These are phyloP conservation scores for Leptographium procerum DNA, from an alignment of 2,329 filamentous ascomycete genomes.

Conservation along the genomic window DNA sequence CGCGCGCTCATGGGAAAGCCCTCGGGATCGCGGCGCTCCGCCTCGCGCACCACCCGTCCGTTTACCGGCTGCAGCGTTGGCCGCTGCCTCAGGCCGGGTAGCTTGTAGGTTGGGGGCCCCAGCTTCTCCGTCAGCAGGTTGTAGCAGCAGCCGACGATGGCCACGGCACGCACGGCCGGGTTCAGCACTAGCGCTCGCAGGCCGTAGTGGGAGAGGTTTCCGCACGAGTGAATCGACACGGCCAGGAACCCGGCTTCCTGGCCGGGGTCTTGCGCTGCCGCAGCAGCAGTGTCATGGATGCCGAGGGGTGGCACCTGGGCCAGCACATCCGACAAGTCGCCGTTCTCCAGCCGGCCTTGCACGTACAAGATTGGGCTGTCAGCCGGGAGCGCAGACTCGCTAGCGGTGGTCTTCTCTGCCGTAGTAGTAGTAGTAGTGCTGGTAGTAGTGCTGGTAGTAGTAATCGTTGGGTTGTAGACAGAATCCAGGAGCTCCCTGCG, in stretches of 20 bases:
- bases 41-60: slow-evolving; percentile 57
- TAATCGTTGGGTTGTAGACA: neutral
- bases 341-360: slow-evolving; percentile 60
- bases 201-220: slow-evolving; percentile 92
- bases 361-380: slow-evolving; percentile 68
- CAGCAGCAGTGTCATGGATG: slow-evolving; percentile 17
- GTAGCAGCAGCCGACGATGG: slow-evolving; percentile 96
- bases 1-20: slow-evolving; percentile 86
- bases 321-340: slow-evolving; percentile 59
- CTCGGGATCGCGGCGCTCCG: slow-evolving; percentile 67
- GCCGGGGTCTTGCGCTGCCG: slow-evolving; percentile 11
- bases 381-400: slow-evolving; percentile 22
- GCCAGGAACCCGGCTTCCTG: slow-evolving; percentile 79
- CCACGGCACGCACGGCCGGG: slow-evolving; percentile 74
- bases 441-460: neutral
- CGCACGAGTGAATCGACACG: slow-evolving; percentile 92
- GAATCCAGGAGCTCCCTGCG: slow-evolving; percentile 6
- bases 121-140: slow-evolving; percentile 88
- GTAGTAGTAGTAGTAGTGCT: neutral
- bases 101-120: slow-evolving; percentile 76
- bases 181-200: slow-evolving; percentile 79
- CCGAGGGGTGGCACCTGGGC: slow-evolving; percentile 48
- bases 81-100: slow-evolving; percentile 57
- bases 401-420: slow-evolving; percentile 36
- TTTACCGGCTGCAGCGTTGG: slow-evolving; percentile 56